A percentile compares a stretch with the other conserved stretches of the same genome.
Evolutionary conservation across 2,329 filamentous ascomycete species (phyloP).

Genomic region (Arachnomyces sp.): DNA sequence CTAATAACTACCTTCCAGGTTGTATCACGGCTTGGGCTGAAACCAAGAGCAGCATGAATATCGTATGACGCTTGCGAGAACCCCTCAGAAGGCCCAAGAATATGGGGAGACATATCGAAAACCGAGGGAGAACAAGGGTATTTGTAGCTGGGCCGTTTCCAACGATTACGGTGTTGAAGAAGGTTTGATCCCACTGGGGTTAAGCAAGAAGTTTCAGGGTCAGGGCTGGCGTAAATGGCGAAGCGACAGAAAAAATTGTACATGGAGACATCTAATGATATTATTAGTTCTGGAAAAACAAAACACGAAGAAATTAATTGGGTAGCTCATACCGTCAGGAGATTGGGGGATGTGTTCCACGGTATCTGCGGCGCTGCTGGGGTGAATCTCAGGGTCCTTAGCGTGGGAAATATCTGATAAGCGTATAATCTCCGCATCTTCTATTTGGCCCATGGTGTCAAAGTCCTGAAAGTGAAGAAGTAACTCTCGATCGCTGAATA

Average conservation of each 20-base stretch:
- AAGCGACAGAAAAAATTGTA: slow-evolving; percentile 11
- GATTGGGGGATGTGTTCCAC: no score
- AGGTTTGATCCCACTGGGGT: slow-evolving; percentile 10
- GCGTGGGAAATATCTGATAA: slow-evolving; percentile 8
- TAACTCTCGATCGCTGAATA: slow-evolving; percentile 5
- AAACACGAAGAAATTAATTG: no score
- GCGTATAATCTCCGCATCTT: slow-evolving; percentile 7
- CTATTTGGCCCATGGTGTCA: slow-evolving; percentile 7
- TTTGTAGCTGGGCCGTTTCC: slow-evolving; percentile 2
- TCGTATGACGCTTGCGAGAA: slow-evolving; percentile 7
- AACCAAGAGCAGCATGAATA: slow-evolving; percentile 8
- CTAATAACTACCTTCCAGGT: slow-evolving; percentile 9
- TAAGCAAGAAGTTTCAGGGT: slow-evolving; percentile 2
- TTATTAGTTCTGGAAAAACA: no score
- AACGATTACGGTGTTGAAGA: slow-evolving; percentile 3
- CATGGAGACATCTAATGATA: background rate
- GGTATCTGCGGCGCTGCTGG: slow-evolving; percentile 6
- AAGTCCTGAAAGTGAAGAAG: slow-evolving; percentile 10
- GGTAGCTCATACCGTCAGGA: no score
- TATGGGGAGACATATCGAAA: slow-evolving; percentile 7
- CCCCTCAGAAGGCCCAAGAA: slow-evolving; percentile 11
- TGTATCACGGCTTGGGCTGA: slow-evolving; percentile 6
- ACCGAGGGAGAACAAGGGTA: slow-evolving; percentile 4
- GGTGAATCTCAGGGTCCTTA: background rate
- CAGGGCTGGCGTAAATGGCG: slow-evolving; percentile 3